These are phyloP conservation scores for Pseudocercospora cruenta DNA, from an alignment of 2,329 filamentous ascomycete genomes.

Conservation along the genomic window DNA sequence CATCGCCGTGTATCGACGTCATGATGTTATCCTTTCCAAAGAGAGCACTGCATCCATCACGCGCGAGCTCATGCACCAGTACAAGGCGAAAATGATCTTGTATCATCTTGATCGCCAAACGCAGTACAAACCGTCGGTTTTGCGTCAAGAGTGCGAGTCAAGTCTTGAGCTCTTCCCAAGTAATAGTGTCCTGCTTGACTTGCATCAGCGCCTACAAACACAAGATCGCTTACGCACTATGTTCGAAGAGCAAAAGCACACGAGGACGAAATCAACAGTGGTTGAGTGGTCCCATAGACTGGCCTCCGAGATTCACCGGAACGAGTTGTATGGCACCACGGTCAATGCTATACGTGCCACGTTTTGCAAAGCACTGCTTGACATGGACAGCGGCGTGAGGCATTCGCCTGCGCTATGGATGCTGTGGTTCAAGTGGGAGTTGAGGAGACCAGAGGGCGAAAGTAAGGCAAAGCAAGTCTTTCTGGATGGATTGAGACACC, in stretches of 20 bases:
- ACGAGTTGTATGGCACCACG: constrained; percentile 32
- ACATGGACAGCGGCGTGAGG: constrained; percentile 40
- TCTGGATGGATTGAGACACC: constrained; percentile 57
- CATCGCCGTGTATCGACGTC: constrained; percentile 44
- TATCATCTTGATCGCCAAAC: constrained; percentile 65
- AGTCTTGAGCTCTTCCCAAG: constrained; percentile 69
- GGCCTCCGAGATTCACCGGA: constrained; percentile 56
- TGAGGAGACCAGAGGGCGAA: constrained; percentile 7
- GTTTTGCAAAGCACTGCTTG: constrained; percentile 46
- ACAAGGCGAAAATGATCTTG: constrained; percentile 67
- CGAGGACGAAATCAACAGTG: constrained; percentile 38
- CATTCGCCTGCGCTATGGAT: constrained; percentile 35
- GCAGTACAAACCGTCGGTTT: constrained; percentile 67
- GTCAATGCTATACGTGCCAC: constrained; percentile 48
- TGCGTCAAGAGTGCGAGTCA: constrained; percentile 64
- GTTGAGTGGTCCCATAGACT: constrained; percentile 60
- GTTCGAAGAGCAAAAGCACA: constrained; percentile 22
- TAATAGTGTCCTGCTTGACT: constrained; percentile 74
- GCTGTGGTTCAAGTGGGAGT: constrained; percentile 36
- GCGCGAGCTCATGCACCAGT: constrained; percentile 70
- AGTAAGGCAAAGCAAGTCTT: constrained; percentile 56
- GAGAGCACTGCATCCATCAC: neutral
- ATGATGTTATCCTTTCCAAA: constrained; percentile 45
- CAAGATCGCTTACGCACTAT: constrained; percentile 76
- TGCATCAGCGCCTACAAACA: constrained; percentile 75